Evolutionary conservation across 129 eudicot genomes (phyloP).

Genomic region (Apium graveolens): DNA sequence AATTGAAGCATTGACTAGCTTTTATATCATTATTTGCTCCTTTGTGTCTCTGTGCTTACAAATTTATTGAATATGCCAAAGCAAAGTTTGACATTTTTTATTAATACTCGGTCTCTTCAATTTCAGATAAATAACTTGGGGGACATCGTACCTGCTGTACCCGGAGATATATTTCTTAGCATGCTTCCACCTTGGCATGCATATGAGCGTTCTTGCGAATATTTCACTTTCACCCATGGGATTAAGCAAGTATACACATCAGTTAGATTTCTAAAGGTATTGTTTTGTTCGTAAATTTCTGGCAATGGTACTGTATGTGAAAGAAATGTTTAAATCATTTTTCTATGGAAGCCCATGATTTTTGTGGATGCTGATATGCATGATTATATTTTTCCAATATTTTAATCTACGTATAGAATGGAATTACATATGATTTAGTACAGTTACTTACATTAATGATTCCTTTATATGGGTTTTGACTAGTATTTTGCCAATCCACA

Average conservation of each 20-base stretch:
- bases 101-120: not conserved
- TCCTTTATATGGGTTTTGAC: not conserved
- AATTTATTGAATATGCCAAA: not conserved
- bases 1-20: not conserved
- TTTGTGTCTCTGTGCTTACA: not conserved
- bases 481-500: not conserved
- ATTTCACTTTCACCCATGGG: conserved; percentile 68
- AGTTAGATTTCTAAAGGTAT: conserved; percentile 67
- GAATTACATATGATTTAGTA: not conserved
- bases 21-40: not conserved
- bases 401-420: not conserved
- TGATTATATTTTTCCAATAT: not conserved
- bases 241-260: conserved; percentile 81
- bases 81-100: not conserved
- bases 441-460: not conserved
- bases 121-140: conserved; percentile 51
- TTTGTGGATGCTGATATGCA: not conserved
- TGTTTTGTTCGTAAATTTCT: not conserved
- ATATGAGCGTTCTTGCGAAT: conserved; percentile 87
- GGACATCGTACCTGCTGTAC: conserved; percentile 73
- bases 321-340: not conserved
- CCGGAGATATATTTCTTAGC: conserved; percentile 91
- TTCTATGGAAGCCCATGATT: not conserved
- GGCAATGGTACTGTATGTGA: not conserved
- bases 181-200: conserved; percentile 99